phyloP scores from a whole-genome alignment of 139 green algal species.

The Marvania coccoides region DNA sequence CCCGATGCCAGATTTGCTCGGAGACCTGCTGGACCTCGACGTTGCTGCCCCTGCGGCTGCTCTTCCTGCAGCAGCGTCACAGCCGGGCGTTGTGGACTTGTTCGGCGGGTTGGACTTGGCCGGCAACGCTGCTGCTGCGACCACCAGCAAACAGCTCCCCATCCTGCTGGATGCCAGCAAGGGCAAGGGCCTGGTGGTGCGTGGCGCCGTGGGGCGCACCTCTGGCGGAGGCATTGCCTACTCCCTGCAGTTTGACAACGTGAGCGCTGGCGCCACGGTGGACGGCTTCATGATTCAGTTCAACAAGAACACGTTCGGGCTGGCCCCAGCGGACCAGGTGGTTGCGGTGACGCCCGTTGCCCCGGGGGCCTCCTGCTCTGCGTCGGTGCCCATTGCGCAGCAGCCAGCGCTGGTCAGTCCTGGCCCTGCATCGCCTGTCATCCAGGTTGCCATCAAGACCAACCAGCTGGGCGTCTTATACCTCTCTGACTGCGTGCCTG shows the following conservation, averaged over 20 bases:
- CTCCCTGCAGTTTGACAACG: conserved; percentile 67
- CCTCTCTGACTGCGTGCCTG: conserved; percentile 61
- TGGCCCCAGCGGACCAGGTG: conserved; percentile 56
- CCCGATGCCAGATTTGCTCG: conserved; percentile 41
- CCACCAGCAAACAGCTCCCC: conserved; percentile 27
- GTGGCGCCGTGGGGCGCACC: conserved; percentile 29
- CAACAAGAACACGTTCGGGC: conserved; percentile 88
- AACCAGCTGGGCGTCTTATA: conserved; percentile 85
- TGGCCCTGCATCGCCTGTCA: neutral
- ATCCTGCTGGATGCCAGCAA: conserved; percentile 58
- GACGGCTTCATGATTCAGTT: conserved; percentile 93
- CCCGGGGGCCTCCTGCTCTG: conserved; percentile 24
- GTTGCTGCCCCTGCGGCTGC: conserved; percentile 12
- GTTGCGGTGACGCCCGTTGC: conserved; percentile 30
- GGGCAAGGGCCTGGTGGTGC: conserved; percentile 72
- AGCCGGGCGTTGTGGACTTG: conserved; percentile 37
- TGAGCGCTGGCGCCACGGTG: conserved; percentile 22
- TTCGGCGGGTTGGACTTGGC: conserved; percentile 32
- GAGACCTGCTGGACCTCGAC: conserved; percentile 65
- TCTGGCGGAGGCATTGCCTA: conserved; percentile 31
- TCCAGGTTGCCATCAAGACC: conserved; percentile 75
- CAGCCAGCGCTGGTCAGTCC: conserved; percentile 39
- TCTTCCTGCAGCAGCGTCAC: neutral
- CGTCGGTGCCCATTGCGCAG: conserved; percentile 36
- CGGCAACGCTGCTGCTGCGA: neutral